phyloP scores from a whole-genome alignment of 108 stramenopile species.

The Pseudonitzschia pungens region DNA sequence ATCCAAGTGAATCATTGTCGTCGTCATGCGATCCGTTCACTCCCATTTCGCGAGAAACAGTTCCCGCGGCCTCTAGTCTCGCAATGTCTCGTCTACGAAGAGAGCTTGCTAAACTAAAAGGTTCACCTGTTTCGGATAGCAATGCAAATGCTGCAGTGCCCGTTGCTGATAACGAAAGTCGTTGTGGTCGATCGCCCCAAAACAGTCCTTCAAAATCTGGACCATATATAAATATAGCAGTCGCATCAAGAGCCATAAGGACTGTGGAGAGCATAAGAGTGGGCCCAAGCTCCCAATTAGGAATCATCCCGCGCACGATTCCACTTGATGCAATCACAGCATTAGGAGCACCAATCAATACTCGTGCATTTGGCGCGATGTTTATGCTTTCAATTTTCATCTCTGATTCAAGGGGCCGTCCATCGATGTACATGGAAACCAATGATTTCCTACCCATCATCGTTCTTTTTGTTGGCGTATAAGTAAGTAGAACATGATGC shows the following conservation, averaged over 20 bases:
- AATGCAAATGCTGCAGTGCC: constrained; percentile 74
- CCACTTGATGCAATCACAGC: constrained; percentile 75
- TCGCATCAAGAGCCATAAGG: constrained; percentile 71
- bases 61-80: constrained; percentile 78
- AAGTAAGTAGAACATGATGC: constrained; percentile 86
- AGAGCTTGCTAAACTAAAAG: constrained; percentile 80
- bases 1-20: constrained; percentile 75
- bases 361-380: constrained; percentile 71
- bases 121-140: constrained; percentile 81
- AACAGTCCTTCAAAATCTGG: constrained; percentile 82
- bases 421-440: constrained; percentile 72
- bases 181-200: constrained; percentile 88
- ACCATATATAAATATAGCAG: constrained; percentile 77
- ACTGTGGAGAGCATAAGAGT: constrained; percentile 67
- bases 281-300: constrained; percentile 81
- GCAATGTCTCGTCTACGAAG: constrained; percentile 72
- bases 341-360: constrained; percentile 80
- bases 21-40: constrained; percentile 33
- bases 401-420: constrained; percentile 75
- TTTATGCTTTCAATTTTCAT: constrained; percentile 77
- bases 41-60: constrained; percentile 64
- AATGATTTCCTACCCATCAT: constrained; percentile 77
- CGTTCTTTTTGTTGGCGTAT: constrained; percentile 76
- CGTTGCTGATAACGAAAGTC: constrained; percentile 81
- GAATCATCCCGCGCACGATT: constrained; percentile 65